phyloP scores from a whole-genome alignment of 768 basidiomycete species.

The Boletus bicolor region DNA sequence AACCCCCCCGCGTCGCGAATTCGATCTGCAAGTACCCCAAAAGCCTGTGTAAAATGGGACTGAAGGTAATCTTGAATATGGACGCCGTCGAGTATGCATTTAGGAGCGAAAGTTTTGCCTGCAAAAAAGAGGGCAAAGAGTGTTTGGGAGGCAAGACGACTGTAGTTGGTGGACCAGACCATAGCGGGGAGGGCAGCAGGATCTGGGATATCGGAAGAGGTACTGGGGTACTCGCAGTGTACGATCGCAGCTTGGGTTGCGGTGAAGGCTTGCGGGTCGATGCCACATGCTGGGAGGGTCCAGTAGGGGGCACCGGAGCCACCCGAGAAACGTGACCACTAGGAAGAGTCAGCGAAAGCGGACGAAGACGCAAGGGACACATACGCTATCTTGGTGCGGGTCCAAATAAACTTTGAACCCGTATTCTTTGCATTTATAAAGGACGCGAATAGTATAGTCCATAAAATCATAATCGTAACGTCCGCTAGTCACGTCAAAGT shows the following conservation, averaged over 20 bases:
- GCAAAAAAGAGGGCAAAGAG: slow-evolving; percentile 95
- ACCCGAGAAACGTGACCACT: slow-evolving; percentile 96
- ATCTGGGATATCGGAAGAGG: slow-evolving; percentile 47
- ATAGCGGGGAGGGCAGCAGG: slow-evolving; percentile 83
- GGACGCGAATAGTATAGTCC: slow-evolving; percentile 82
- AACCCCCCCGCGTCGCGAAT: slow-evolving; percentile 74
- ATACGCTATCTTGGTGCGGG: slow-evolving; percentile 92
- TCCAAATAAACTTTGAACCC: slow-evolving; percentile 93
- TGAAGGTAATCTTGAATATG: slow-evolving; percentile 92
- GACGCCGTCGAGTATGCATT: slow-evolving; percentile 83
- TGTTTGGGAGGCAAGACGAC: slow-evolving; percentile 82
- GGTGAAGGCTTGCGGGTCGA: slow-evolving; percentile 82
- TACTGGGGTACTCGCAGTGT: slow-evolving; percentile 80
- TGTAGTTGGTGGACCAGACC: slow-evolving; percentile 97
- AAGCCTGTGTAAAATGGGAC: slow-evolving; percentile 69
- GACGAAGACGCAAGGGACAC: slow-evolving; percentile 29
- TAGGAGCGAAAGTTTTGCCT: slow-evolving; percentile 84
- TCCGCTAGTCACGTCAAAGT: slow-evolving; percentile 47
- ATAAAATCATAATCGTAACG: slow-evolving; percentile 90
- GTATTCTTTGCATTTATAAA: slow-evolving; percentile 88
- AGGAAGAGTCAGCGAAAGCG: not conserved
- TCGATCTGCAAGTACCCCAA: slow-evolving; percentile 70
- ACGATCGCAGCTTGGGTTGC: slow-evolving; percentile 82
- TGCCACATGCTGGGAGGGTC: slow-evolving; percentile 88
- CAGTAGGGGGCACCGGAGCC: slow-evolving; percentile 95